Evolutionary conservation across 305 asterid genomes (phyloP).

Genomic region (Ruellia speciosa): DNA sequence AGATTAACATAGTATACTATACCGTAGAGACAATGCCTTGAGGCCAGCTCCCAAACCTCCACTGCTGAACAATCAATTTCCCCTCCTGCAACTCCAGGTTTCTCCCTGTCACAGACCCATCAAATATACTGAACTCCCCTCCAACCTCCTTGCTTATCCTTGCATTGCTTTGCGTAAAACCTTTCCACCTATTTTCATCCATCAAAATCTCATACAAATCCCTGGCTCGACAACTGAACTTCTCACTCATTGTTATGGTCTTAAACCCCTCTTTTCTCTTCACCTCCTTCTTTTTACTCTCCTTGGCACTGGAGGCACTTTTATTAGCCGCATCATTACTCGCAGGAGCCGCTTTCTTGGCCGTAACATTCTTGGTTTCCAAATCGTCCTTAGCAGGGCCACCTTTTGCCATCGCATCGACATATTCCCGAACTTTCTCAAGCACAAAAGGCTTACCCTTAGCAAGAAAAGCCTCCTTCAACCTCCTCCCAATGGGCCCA

Average conservation of each 20-base stretch:
- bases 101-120: conserved; percentile 77
- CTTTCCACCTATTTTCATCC: conserved; percentile 99
- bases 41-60: conserved; percentile 98
- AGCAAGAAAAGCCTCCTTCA: conserved; percentile 67
- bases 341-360: conserved; percentile 27
- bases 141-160: conserved; percentile 77
- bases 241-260: conserved; percentile 81
- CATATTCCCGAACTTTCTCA: conserved; percentile 62
- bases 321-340: conserved; percentile 17
- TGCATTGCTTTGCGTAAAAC: conserved; percentile 91
- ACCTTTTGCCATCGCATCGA: conserved; percentile 70
- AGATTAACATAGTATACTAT: conserved; percentile 3
- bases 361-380: conserved; percentile 53
- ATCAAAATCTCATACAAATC: conserved; percentile 78
- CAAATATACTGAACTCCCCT: conserved; percentile 75
- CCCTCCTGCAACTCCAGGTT: conserved; percentile 83
- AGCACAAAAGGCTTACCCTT: conserved; percentile 81
- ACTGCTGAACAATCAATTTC: conserved; percentile 76
- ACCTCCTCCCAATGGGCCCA: conserved; percentile 55
- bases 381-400: conserved; percentile 88
- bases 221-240: conserved; percentile 68
- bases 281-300: conserved; percentile 39
- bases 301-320: conserved; percentile 20
- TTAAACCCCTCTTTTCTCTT: conserved; percentile 85
- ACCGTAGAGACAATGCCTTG: conserved; percentile 84